phyloP scores from a whole-genome alignment of 495 filamentous ascomycete genomes.

The Trypethelium eluteriae region DNA sequence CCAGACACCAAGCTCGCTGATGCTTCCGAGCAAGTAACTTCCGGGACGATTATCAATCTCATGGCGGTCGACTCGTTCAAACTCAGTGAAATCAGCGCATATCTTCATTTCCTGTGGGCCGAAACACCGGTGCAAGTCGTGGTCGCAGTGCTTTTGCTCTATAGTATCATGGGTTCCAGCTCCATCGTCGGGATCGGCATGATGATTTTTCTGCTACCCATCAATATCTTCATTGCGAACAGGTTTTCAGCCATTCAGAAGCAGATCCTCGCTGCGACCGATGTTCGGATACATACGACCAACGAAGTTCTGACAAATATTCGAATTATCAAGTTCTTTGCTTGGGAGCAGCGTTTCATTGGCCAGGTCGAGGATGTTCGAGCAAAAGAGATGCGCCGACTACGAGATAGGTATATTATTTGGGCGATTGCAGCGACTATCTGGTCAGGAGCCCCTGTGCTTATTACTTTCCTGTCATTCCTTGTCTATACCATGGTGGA shows the following conservation, averaged over 20 bases:
- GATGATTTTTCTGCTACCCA: constrained; percentile 78
- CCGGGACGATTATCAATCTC: constrained; percentile 94
- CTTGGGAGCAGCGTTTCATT: constrained; percentile 91
- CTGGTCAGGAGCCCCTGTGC: constrained; percentile 91
- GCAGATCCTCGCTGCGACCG: constrained; percentile 85
- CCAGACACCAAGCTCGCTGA: constrained; percentile 35
- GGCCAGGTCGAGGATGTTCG: constrained; percentile 84
- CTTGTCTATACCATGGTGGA: constrained; percentile 87
- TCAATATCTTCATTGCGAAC: constrained; percentile 80
- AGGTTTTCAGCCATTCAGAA: constrained; percentile 80
- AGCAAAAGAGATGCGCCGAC: constrained; percentile 62
- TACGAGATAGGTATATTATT: constrained; percentile 77
- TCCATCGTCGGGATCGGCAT: constrained; percentile 90
- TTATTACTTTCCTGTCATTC: constrained; percentile 96
- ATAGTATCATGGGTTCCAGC: constrained; percentile 80
- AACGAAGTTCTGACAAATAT: constrained; percentile 98
- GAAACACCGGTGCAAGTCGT: constrained; percentile 75
- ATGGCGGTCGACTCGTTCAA: constrained; percentile 99
- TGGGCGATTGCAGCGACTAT: constrained; percentile 88
- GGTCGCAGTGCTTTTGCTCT: constrained; percentile 69
- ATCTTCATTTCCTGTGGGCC: constrained; percentile 83
- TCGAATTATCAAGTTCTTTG: constrained; percentile 98
- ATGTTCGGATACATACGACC: constrained; percentile 91
- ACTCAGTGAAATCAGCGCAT: constrained; percentile 84
- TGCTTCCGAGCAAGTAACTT: constrained; percentile 61